These are phyloP conservation scores for Arthroderma uncinatum DNA, from an alignment of 2,329 filamentous ascomycete genomes.

Conservation along the genomic window DNA sequence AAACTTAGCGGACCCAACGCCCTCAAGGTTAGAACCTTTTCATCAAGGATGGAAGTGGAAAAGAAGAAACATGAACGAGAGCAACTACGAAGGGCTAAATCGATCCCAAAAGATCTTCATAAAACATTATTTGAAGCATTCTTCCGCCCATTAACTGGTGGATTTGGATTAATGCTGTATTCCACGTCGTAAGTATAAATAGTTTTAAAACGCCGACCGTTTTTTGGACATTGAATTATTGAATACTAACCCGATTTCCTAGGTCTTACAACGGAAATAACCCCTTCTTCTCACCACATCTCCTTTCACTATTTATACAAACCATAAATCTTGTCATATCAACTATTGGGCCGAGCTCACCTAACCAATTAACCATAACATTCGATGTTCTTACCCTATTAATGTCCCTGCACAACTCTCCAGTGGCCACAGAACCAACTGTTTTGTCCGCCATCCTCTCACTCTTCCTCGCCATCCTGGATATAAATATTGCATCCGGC, in stretches of 20 bases:
- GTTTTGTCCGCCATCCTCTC: slow-evolving; percentile 68
- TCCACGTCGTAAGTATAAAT: slow-evolving; percentile 36
- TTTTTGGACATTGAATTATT: slow-evolving; percentile 33
- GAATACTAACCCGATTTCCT: slow-evolving; percentile 27
- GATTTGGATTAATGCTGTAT: slow-evolving; percentile 57
- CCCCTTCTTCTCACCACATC: slow-evolving; percentile 60
- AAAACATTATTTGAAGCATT: slow-evolving; percentile 63
- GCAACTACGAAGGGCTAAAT: slow-evolving; percentile 43
- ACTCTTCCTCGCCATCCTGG: slow-evolving; percentile 65
- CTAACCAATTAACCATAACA: slow-evolving; percentile 68
- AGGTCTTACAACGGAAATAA: slow-evolving; percentile 32
- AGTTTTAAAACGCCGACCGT: not conserved
- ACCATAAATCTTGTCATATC: slow-evolving; percentile 76
- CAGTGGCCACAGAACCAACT: slow-evolving; percentile 48
- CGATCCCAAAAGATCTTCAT: slow-evolving; percentile 62
- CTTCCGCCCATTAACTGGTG: slow-evolving; percentile 75
- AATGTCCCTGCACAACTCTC: slow-evolving; percentile 49
- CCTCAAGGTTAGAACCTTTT: slow-evolving; percentile 84
- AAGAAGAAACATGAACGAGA: slow-evolving; percentile 39
- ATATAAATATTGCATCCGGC: slow-evolving; percentile 53
- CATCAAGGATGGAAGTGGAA: slow-evolving; percentile 59
- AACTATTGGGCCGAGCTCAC: slow-evolving; percentile 67
- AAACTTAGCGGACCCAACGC: slow-evolving; percentile 65
- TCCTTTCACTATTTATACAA: slow-evolving; percentile 71
- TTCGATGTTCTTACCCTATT: slow-evolving; percentile 76